These are phyloP conservation scores for Boletus barrowsii DNA, from an alignment of 768 basidiomycete genomes.

Conservation along the genomic window DNA sequence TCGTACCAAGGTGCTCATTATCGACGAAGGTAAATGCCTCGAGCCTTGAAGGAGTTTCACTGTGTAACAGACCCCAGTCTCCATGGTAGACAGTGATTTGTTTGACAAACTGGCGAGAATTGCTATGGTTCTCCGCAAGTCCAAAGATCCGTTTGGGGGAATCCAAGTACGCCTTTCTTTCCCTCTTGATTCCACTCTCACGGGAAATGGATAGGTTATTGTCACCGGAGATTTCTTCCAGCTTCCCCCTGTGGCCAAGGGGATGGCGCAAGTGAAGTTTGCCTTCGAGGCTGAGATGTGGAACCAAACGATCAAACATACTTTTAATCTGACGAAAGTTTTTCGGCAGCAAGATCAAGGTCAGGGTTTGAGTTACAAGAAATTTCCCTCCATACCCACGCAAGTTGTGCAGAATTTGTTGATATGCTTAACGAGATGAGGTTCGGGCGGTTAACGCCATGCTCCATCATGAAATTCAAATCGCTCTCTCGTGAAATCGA, in stretches of 20 bases:
- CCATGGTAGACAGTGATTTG: constrained; percentile 92
- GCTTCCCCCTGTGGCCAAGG: constrained; percentile 85
- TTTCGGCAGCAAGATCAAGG: constrained; percentile 93
- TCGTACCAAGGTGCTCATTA: constrained; percentile 78
- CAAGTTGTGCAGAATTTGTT: constrained; percentile 67
- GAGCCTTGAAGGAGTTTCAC: not conserved
- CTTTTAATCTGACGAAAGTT: constrained; percentile 92
- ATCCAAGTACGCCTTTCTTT: constrained; percentile 62
- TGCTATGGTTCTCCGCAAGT: constrained; percentile 61
- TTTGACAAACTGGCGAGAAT: constrained; percentile 88
- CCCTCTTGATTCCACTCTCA: not conserved
- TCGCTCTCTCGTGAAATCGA: constrained; percentile 64
- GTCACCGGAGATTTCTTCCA: constrained; percentile 99
- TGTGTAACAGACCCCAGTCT: constrained; percentile 53
- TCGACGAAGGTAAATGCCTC: constrained; percentile 63
- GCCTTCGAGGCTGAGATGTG: constrained; percentile 88
- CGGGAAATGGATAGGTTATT: constrained; percentile 52
- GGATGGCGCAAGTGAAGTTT: constrained; percentile 62
- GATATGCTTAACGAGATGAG: constrained; percentile 99
- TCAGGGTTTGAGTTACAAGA: constrained; percentile 31
- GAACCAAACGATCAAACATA: constrained; percentile 69
- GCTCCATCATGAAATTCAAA: constrained; percentile 70
- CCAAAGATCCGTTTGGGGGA: constrained; percentile 80
- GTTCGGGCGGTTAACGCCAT: constrained; percentile 65
- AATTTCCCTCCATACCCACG: not conserved